Evolutionary conservation across 305 asterid species (phyloP), one percentile per base, ranked within the genome.

Genomic region (Salvia sclarea): DNA sequence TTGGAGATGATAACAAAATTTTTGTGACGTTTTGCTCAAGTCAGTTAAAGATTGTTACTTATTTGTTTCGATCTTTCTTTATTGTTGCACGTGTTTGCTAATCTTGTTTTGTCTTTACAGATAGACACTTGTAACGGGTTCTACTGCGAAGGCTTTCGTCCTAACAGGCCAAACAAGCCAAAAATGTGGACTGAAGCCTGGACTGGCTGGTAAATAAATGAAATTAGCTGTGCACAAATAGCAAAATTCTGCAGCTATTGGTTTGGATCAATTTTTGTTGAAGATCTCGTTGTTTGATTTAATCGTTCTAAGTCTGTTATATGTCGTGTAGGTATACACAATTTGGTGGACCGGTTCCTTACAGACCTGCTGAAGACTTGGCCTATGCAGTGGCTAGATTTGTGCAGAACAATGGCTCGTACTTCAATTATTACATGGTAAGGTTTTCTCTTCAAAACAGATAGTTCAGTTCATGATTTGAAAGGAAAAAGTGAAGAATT

Each of bases 401-500:
- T 52, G 85, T 93, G 64, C 96, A 88, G 79, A 93, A 88, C 70
- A 90, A 88, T 37, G 98, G 98, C 33, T 90, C 98, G 2, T 93
- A 79, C 83, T 81, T 93, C 82, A 93, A 93, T 77, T 93, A 93
- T 74, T 93, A 93, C 78, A 93, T 93, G 98, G 98, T 90, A 70
- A 71, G 85, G 68, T 4, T 8, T 20, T 35, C 35, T 16, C 18
- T 66, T 24, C 13, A 57, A 14, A 14, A 49, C n/a, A 59, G 30
- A 52, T 4, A 58, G 43, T 69, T 66, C 24, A 2, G 47, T 44
- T 40, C 59, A 12, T 38, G 37, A 52, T 43, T 17, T 49, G 18
- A 47, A 41, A 66, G 47, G 55, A 63, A 22, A n/a, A 28, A 33
- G 18, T 37, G 13, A 58, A n/a, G 49, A 33, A 48, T 25, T 41